These are phyloP conservation scores for Kalanchoe fedtschenkoi DNA, from an alignment of 164 flowering plant genomes.

Conservation along the genomic window DNA sequence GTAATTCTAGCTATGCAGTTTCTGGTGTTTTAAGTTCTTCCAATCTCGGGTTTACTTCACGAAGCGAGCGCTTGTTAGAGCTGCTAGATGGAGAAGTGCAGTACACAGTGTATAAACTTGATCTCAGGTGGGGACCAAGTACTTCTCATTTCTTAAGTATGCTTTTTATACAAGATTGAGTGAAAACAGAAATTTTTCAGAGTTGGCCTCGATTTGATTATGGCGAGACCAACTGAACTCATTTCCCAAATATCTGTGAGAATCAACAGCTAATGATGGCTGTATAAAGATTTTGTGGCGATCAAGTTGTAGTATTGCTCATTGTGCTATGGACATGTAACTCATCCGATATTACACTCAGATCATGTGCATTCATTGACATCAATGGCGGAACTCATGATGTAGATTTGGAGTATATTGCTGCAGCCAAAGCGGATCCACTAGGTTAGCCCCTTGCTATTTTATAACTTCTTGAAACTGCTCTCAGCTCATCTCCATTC, in stretches of 20 bases:
- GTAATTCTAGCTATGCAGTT: constrained; percentile 51
- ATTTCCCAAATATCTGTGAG: not conserved
- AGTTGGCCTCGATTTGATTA: not conserved
- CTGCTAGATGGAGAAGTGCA: constrained; percentile 33
- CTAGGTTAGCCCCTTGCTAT: constrained; percentile 37
- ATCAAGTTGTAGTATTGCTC: not conserved
- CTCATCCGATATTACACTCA: constrained; percentile 17
- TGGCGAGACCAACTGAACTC: not conserved
- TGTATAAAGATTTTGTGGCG: not conserved
- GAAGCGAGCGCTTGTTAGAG: constrained; percentile 51
- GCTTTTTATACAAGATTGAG: not conserved
- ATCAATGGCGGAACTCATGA: constrained; percentile 46
- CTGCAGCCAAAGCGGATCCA: constrained; percentile 37
- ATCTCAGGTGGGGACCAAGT: constrained; percentile 37
- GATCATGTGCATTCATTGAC: constrained; percentile 66
- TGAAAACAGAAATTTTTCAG: not conserved
- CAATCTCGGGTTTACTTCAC: constrained; percentile 28
- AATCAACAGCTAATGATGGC: not conserved
- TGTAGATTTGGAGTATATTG: constrained; percentile 40
- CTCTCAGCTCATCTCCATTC: not conserved
- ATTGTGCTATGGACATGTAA: not conserved
- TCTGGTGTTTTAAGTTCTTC: constrained; percentile 67
- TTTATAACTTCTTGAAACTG: not conserved
- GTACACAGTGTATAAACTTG: constrained; percentile 41
- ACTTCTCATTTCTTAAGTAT: not conserved